Conservation (phyloP, 192 early-diverging fungal species). For the Chytriomyces sp. region DNA sequence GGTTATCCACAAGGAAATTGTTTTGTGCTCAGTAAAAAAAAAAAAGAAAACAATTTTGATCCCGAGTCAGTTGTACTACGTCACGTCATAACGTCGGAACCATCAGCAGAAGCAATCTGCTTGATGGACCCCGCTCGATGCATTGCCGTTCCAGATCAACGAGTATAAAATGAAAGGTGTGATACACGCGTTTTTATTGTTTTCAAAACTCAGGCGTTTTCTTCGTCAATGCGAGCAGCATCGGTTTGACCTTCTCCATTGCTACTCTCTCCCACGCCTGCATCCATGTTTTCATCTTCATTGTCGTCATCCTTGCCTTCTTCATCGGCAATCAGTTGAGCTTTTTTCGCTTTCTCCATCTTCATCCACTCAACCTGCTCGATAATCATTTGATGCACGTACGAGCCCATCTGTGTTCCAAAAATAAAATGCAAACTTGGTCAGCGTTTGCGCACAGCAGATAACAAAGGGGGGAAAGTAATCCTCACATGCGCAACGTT, state of each 20-base stretch:
- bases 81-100: too few species aligned
- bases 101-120: too few species aligned
- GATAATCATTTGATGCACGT: conserved; percentile 69
- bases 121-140: too few species aligned
- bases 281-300: background rate
- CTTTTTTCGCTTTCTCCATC: conserved; percentile 11
- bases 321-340: background rate
- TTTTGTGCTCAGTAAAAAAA: too few species aligned
- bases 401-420: conserved; percentile 46
- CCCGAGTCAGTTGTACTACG: too few species aligned
- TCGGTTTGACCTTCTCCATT: background rate
- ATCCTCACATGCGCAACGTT: conserved; percentile 42
- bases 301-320: background rate
- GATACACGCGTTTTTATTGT: too few species aligned
- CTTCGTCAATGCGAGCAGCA: too few species aligned
- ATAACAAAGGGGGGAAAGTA: conserved; percentile 56
- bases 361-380: conserved; percentile 66
- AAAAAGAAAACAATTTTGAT: too few species aligned
- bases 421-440: conserved; percentile 58
- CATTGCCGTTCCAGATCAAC: too few species aligned
- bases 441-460: conserved; percentile 45
- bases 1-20: too few species aligned
- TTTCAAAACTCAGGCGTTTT: too few species aligned
- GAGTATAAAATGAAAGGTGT: too few species aligned
- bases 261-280: background rate